Percentiles rank a stretch among this genome's conserved stretches.
These are phyloP conservation scores for Elaeis oleifera DNA, from an alignment of 202 grass and related monocot species.

Conservation along the genomic window DNA sequence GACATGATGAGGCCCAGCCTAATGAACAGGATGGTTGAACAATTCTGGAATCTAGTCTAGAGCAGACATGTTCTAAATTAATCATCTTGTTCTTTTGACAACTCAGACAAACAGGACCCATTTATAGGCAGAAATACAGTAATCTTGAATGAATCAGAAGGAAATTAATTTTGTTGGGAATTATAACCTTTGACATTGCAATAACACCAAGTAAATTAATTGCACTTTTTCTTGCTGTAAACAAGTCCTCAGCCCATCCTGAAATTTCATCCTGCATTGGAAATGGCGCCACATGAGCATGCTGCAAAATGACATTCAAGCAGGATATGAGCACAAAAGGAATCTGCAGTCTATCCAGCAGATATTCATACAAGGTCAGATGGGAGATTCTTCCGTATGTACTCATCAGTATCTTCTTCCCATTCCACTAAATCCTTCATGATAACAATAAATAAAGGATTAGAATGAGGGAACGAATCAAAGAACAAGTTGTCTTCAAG, in stretches of 20 bases:
- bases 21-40: too few relatives aligned
- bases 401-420: constrained; percentile 87
- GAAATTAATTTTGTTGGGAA: too few relatives aligned
- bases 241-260: constrained; percentile 86
- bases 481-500: not conserved
- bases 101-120: not conserved
- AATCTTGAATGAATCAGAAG: constrained; percentile 1
- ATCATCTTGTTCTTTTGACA: not conserved
- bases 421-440: constrained; percentile 67
- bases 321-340: constrained; percentile 15
- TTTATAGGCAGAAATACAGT: not conserved
- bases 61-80: too few relatives aligned
- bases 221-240: constrained; percentile 86
- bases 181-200: constrained; percentile 66
- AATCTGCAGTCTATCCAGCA: constrained; percentile 7
- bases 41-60: too few relatives aligned
- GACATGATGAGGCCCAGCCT: too few relatives aligned
- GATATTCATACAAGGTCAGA: constrained; percentile 58
- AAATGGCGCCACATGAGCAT: not conserved
- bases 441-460: constrained; percentile 26
- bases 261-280: constrained; percentile 72
- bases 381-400: constrained; percentile 82
- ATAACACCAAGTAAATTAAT: constrained; percentile 92
- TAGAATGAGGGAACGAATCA: constrained; percentile 20
- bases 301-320: constrained; percentile 1